Evolutionary conservation across 192 early-diverging fungal genomes (phyloP).

Genomic region (Entrophospora sp.): DNA sequence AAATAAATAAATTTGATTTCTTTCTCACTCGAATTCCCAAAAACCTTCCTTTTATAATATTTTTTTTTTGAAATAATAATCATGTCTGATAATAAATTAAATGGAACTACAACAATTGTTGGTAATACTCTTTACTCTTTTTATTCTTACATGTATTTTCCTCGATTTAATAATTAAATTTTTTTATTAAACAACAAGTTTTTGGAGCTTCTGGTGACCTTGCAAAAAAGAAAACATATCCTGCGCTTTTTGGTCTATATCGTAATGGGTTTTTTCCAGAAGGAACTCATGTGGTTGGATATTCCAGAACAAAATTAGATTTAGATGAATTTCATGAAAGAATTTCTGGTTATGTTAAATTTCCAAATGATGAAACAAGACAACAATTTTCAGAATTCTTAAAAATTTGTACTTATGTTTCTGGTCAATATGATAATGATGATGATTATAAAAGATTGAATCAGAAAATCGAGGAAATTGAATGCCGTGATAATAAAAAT

Average conservation of each 20-base stretch:
- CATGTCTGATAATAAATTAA: no score
- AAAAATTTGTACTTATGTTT: conserved; percentile 61
- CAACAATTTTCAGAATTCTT: conserved; percentile 54
- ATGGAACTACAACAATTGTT: no score
- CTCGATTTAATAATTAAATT: no score
- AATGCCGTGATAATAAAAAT: conserved; percentile 29
- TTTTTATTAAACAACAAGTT: no score
- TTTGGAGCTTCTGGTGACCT: conserved; percentile 91
- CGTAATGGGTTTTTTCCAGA: conserved; percentile 72
- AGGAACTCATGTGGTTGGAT: conserved; percentile 75
- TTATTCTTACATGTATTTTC: no score
- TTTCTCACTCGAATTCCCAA: no score
- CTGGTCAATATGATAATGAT: conserved; percentile 77
- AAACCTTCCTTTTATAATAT: no score
- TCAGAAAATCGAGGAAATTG: conserved; percentile 48
- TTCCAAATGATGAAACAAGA: conserved; percentile 49
- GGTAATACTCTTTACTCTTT: no score
- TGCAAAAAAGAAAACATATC: conserved; percentile 97
- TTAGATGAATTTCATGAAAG: conserved; percentile 67
- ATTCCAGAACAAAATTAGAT: conserved; percentile 80
- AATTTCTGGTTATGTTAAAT: conserved; percentile 60
- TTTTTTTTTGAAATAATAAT: no score
- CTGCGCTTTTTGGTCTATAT: conserved; percentile 91
- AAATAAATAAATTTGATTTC: no score
- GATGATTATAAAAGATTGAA: conserved; percentile 62